phyloP scores from a whole-genome alignment of 2,329 filamentous ascomycete genomes.

The Endothia cerciana region DNA sequence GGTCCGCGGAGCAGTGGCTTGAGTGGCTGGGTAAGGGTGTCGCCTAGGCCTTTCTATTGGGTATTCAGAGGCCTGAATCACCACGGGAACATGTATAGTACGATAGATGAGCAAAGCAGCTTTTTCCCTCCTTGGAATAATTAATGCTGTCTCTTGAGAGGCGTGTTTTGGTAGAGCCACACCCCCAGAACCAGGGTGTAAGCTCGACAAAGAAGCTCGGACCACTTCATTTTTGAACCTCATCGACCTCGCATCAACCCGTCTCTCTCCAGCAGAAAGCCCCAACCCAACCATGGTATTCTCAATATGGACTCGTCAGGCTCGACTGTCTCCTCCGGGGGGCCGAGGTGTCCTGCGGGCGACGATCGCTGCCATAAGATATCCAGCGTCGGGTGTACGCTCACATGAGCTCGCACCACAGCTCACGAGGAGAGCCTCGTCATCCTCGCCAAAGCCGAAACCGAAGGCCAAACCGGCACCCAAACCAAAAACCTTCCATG shows the following conservation, averaged over 20 bases:
- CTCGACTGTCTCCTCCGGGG: neutral
- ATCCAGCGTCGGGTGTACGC: neutral
- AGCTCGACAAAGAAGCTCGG: conserved; percentile 12
- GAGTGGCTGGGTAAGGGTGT: conserved; percentile 73
- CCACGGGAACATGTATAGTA: neutral
- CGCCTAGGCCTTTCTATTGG: conserved; percentile 36
- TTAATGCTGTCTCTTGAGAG: neutral
- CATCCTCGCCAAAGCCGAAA: conserved; percentile 16
- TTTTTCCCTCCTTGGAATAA: neutral
- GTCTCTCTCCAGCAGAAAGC: neutral
- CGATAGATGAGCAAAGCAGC: neutral
- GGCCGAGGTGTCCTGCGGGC: neutral
- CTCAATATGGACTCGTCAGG: conserved; percentile 12
- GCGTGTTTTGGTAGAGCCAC: neutral
- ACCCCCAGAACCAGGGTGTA: neutral
- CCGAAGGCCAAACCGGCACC: conserved; percentile 4
- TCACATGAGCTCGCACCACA: conserved; percentile 4
- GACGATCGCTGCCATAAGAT: neutral
- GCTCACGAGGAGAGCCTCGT: conserved; percentile 20
- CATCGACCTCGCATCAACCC: neutral
- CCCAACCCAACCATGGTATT: conserved; percentile 19
- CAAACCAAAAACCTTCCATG: neutral
- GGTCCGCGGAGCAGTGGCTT: conserved; percentile 80
- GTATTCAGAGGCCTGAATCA: neutral
- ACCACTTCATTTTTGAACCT: conserved; percentile 16